Evolutionary conservation across 345 rosid species (phyloP).

Genomic region (Eucalyptus cladocalyx): DNA sequence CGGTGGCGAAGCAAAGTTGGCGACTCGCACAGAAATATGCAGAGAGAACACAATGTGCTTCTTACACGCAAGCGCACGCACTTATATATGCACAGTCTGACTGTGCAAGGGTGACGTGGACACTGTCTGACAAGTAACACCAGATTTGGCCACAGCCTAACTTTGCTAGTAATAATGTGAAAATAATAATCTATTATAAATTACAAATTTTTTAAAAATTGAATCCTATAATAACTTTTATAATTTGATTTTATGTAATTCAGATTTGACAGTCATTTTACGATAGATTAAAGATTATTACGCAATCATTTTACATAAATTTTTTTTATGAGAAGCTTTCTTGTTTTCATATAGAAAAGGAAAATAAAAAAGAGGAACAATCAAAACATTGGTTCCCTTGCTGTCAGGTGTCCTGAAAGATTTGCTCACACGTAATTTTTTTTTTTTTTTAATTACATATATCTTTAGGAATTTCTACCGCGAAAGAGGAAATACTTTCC

Average conservation of each 20-base stretch:
- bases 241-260: too few relatives aligned
- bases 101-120: neutral
- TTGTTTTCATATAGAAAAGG: neutral
- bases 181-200: rapidly evolving
- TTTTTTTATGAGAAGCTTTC: neutral
- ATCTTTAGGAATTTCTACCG: neutral
- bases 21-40: neutral
- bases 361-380: neutral
- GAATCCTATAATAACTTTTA: rapidly evolving
- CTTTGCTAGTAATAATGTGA: too few relatives aligned
- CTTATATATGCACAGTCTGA: neutral
- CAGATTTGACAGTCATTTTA: rapidly evolving
- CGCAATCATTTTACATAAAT: rapidly evolving
- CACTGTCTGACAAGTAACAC: neutral
- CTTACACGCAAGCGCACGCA: neutral
- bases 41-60: neutral
- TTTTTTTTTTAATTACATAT: neutral
- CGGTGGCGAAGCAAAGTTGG: neutral
- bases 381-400: neutral
- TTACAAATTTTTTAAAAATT: too few relatives aligned
- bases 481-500: neutral
- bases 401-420: neutral
- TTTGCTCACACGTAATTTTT: neutral
- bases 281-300: too few relatives aligned
- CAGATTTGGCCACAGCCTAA: neutral